Conservation (phyloP, 352 stramenopile species). For the Peronospora farinosa region DNA sequence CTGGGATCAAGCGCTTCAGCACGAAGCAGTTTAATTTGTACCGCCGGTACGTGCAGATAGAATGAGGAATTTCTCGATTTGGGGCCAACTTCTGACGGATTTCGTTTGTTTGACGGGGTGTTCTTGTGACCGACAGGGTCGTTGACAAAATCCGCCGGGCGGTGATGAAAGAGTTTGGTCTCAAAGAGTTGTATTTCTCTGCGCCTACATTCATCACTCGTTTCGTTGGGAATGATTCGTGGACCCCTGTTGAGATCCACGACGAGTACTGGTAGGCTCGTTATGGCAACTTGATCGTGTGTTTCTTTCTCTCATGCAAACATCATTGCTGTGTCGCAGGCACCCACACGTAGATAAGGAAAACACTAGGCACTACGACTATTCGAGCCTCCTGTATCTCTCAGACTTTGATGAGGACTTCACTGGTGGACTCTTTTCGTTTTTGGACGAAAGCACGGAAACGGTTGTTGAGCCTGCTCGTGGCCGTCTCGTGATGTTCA, state of each 20-base stretch:
- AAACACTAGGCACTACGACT: constrained; percentile 92
- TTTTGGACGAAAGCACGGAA: constrained; percentile 74
- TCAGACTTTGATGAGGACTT: constrained; percentile 81
- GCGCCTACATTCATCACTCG: constrained; percentile 90
- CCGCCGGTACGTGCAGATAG: constrained; percentile 31
- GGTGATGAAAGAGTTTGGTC: constrained; percentile 74
- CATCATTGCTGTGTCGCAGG: constrained; percentile 27
- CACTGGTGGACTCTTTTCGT: constrained; percentile 84
- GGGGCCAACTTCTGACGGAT: too few relatives aligned
- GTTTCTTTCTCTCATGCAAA: background rate
- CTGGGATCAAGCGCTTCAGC: constrained; percentile 57
- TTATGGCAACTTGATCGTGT: background rate
- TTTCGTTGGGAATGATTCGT: constrained; percentile 78
- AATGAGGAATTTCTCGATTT: too few relatives aligned
- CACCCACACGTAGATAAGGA: constrained; percentile 89
- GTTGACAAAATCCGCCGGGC: constrained; percentile 75
- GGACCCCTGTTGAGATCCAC: constrained; percentile 74
- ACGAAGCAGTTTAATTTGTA: constrained; percentile 82
- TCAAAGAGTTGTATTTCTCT: constrained; percentile 86
- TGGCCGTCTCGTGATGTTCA: constrained; percentile 86
- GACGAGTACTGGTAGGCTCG: constrained; percentile 86
- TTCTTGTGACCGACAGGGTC: constrained; percentile 27
- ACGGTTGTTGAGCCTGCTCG: constrained; percentile 66
- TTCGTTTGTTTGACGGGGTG: background rate
- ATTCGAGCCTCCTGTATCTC: constrained; percentile 87